These are phyloP conservation scores for Blastocystis sp. DNA, from an alignment of 352 stramenopile genomes.

Conservation along the genomic window DNA sequence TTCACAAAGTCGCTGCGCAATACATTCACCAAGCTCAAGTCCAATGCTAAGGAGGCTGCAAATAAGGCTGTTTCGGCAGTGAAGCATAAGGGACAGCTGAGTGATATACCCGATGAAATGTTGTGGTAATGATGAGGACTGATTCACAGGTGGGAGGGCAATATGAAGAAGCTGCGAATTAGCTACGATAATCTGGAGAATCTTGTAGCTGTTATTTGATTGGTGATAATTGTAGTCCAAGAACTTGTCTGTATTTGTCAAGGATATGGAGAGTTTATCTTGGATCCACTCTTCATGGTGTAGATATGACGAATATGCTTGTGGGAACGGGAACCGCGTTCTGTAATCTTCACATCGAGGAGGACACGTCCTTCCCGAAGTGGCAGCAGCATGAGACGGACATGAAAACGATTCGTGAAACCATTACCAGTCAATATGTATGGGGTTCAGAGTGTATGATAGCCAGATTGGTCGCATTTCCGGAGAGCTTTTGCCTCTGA, in stretches of 20 bases:
- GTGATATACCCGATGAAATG: conserved; percentile 47
- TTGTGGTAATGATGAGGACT: background rate
- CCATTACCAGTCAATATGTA: background rate
- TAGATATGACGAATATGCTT: conserved; percentile 9
- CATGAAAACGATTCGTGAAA: background rate
- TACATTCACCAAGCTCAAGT: conserved; percentile 43
- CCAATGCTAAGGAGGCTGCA: conserved; percentile 10
- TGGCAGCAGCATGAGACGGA: background rate
- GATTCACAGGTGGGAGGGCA: background rate
- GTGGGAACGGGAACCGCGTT: background rate
- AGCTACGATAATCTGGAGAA: conserved; percentile 4
- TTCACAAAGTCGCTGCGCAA: conserved; percentile 29
- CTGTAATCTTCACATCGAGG: background rate
- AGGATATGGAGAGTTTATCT: background rate
- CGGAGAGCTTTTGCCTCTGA: background rate
- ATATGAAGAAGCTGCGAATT: background rate
- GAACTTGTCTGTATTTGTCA: background rate
- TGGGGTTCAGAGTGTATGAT: background rate
- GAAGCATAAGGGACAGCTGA: conserved; percentile 40
- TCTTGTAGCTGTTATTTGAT: background rate
- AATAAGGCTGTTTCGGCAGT: conserved; percentile 23
- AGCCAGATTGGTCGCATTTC: background rate
- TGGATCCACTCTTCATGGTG: background rate
- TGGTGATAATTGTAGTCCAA: background rate
- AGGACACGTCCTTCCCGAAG: background rate